A percentile compares a stretch with the other conserved stretches of the same genome.
Evolutionary conservation across 495 filamentous ascomycete species (phyloP).

Genomic region (Ramalina intermedia): DNA sequence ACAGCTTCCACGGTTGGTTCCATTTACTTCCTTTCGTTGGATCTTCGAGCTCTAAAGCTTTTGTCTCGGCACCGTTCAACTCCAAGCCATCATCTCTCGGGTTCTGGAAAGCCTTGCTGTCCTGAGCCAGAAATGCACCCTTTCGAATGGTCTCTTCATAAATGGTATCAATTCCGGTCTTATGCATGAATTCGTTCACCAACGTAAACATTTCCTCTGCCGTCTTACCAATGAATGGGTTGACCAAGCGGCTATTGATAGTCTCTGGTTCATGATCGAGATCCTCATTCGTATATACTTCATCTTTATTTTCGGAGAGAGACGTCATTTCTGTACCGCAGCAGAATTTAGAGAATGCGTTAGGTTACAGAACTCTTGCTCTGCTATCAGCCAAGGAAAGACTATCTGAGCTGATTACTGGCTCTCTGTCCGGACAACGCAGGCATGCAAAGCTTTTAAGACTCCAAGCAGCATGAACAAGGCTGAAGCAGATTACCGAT

Average conservation of each 20-base stretch:
- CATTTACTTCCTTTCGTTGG: conserved; percentile 28
- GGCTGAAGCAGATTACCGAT: too few relatives aligned
- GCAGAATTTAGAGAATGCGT: too few relatives aligned
- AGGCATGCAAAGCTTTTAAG: too few relatives aligned
- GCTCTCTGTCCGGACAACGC: too few relatives aligned
- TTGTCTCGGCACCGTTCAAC: conserved; percentile 4
- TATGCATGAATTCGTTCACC: conserved; percentile 5
- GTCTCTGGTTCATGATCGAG: background rate
- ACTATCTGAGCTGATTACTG: too few relatives aligned
- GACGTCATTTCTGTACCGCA: too few relatives aligned
- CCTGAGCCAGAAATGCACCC: conserved; percentile 10
- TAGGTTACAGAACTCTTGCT: too few relatives aligned
- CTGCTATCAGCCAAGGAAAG: too few relatives aligned
- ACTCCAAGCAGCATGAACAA: too few relatives aligned
- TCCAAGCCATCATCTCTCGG: conserved; percentile 3
- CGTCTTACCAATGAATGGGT: conserved; percentile 6
- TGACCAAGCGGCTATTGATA: conserved; percentile 7
- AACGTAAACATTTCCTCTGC: conserved; percentile 7
- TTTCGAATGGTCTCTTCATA: conserved; percentile 9
- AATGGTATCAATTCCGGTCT: conserved; percentile 8
- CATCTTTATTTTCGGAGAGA: too few relatives aligned
- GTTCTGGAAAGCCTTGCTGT: conserved; percentile 6
- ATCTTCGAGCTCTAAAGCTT: conserved; percentile 6
- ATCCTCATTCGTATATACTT: background rate
- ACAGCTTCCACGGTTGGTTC: conserved; percentile 40